phyloP scores from a whole-genome alignment of 164 flowering plant species.

The Stephania japonica region DNA sequence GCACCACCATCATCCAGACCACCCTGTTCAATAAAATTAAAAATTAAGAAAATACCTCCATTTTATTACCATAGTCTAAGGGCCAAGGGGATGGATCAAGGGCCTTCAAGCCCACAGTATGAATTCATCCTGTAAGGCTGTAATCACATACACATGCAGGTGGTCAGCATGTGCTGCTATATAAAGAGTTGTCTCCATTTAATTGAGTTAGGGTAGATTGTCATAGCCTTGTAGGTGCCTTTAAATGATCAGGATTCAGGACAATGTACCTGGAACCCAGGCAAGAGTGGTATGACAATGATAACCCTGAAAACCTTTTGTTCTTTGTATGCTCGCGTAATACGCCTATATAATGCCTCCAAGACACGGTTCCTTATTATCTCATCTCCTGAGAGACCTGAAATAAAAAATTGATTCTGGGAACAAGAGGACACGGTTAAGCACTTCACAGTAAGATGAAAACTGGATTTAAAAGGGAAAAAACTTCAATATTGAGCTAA shows the following conservation, averaged over 20 bases:
- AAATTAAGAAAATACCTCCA: background rate
- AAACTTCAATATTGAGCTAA: background rate
- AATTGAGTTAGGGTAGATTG: background rate
- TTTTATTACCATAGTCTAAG: background rate
- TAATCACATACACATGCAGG: background rate
- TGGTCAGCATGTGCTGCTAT: background rate
- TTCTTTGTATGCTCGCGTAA: conserved; percentile 76
- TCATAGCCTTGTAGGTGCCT: background rate
- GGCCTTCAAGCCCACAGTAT: background rate
- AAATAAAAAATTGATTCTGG: conserved; percentile 99
- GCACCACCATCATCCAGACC: conserved; percentile 98
- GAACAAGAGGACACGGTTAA: conserved; percentile 25
- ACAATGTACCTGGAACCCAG: conserved; percentile 98
- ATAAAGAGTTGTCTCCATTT: background rate
- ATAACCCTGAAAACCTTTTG: conserved; percentile 79
- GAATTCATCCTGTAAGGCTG: background rate
- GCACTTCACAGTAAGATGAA: background rate
- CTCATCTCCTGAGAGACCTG: conserved; percentile 93
- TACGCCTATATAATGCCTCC: conserved; percentile 77
- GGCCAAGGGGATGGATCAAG: background rate
- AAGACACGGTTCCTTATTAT: conserved; percentile 77
- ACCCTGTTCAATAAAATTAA: conserved; percentile 45
- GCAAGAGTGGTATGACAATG: conserved; percentile 88
- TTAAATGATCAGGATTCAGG: background rate
- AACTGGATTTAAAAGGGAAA: background rate